A percentile compares a stretch with the other conserved stretches of the same genome.
Evolutionary conservation across 345 rosid species (phyloP).

Genomic region (Lepidium didymum): DNA sequence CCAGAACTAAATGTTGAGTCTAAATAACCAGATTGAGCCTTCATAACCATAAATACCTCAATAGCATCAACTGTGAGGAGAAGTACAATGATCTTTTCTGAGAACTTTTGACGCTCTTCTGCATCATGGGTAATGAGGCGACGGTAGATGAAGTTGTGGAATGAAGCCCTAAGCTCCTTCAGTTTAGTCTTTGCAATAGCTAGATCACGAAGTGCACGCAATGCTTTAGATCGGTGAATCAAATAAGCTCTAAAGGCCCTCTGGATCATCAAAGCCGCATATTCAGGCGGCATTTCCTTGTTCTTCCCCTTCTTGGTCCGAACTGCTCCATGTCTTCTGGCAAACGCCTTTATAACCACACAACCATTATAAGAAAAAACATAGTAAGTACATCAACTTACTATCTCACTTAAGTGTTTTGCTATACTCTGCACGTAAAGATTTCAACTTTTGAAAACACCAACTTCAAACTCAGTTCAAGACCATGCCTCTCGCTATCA

Average conservation of each 20-base stretch:
- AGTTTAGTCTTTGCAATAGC: constrained; percentile 87
- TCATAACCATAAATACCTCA: constrained; percentile 47
- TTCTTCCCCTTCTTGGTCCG: constrained; percentile 61
- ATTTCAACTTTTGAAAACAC: constrained; percentile 2
- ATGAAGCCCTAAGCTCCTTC: constrained; percentile 73
- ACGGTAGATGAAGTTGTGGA: constrained; percentile 79
- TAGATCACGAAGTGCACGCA: constrained; percentile 85
- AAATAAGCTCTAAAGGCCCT: constrained; percentile 69
- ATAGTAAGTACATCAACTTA: background rate
- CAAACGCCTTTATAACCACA: constrained; percentile 52
- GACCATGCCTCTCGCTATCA: background rate
- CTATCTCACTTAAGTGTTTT: background rate
- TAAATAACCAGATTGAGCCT: background rate
- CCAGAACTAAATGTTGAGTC: background rate
- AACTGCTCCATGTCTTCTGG: constrained; percentile 51
- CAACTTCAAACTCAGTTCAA: background rate
- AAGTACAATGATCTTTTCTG: constrained; percentile 81
- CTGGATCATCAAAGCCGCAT: constrained; percentile 87
- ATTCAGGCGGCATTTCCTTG: constrained; percentile 66
- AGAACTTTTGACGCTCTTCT: constrained; percentile 76
- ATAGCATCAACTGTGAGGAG: constrained; percentile 92
- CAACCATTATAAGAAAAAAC: background rate
- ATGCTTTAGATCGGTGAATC: constrained; percentile 66
- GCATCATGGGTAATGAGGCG: constrained; percentile 57
- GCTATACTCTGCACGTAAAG: background rate